A percentile compares a stretch with the other conserved stretches of the same genome.
Evolutionary conservation across 176 grass and related monocot genomes (phyloP).

Genomic region (Neostapfia colusana): DNA sequence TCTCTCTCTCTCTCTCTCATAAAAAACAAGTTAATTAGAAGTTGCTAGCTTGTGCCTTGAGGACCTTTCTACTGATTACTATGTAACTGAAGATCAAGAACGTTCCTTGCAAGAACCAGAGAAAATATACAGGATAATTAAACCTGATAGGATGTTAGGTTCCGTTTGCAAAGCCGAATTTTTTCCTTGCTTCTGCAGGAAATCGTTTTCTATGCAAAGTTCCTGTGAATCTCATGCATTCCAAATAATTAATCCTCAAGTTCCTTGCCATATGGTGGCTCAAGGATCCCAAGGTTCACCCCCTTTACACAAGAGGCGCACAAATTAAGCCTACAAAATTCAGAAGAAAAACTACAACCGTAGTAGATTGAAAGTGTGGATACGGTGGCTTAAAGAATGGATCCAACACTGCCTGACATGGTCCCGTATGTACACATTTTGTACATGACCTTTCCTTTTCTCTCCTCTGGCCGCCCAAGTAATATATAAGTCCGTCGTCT

Average conservation of each 20-base stretch:
- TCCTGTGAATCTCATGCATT: not conserved
- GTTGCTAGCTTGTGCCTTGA: not conserved
- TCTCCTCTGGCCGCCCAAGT: constrained; percentile 31
- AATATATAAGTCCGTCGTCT: constrained; percentile 22
- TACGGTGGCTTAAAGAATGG: constrained; percentile 2
- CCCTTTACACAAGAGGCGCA: not conserved
- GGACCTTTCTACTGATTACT: not conserved
- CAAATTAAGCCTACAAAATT: not conserved
- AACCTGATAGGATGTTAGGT: not conserved
- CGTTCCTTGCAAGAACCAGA: not conserved
- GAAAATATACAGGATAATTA: not conserved
- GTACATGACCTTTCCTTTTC: constrained; percentile 50
- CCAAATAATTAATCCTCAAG: too few species aligned
- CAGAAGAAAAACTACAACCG: not conserved
- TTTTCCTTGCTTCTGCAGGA: too few species aligned
- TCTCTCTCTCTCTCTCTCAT: constrained; percentile 34
- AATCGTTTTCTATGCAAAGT: not conserved
- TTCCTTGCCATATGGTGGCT: too few species aligned
- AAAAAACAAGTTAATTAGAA: constrained; percentile 29
- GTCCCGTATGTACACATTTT: constrained; percentile 32
- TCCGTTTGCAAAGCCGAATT: not conserved
- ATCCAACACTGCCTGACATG: constrained; percentile 40
- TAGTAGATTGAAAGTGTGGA: constrained; percentile 43
- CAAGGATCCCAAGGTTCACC: too few species aligned
- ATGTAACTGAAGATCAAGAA: not conserved